These are phyloP conservation scores for Umbelopsis ramanniana DNA, from an alignment of 192 early-diverging fungal species.

Conservation along the genomic window DNA sequence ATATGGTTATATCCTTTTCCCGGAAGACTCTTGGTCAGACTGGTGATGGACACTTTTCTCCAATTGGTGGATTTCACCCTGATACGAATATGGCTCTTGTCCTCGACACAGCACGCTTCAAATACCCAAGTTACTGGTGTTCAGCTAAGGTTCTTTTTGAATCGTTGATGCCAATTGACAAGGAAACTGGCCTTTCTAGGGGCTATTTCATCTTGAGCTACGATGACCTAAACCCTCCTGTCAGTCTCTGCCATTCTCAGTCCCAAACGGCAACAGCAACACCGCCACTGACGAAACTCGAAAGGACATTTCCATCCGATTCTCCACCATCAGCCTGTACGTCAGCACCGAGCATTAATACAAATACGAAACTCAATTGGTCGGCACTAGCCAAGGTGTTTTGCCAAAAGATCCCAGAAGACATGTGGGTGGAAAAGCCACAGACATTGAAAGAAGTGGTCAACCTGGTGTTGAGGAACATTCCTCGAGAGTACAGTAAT, in stretches of 20 bases:
- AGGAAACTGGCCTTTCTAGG: conserved; percentile 76
- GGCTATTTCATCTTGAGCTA: conserved; percentile 85
- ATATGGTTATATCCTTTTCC: conserved; percentile 90
- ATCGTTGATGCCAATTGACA: conserved; percentile 81
- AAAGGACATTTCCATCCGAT: neutral
- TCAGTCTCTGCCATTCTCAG: conserved; percentile 44
- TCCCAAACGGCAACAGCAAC: neutral
- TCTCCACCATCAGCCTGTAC: conserved; percentile 7
- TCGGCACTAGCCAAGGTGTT: conserved; percentile 57
- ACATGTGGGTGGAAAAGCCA: conserved; percentile 56
- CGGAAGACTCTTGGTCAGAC: conserved; percentile 80
- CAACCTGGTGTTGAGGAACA: conserved; percentile 52
- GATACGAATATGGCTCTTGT: conserved; percentile 78
- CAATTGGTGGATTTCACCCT: conserved; percentile 83
- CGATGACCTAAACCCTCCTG: conserved; percentile 31
- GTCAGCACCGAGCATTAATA: neutral
- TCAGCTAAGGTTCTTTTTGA: conserved; percentile 75
- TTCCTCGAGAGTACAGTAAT: conserved; percentile 46
- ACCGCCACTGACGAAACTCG: conserved; percentile 9
- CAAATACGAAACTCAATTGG: conserved; percentile 47
- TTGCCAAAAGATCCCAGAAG: conserved; percentile 56
- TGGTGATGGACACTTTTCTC: conserved; percentile 95
- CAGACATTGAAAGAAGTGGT: conserved; percentile 49
- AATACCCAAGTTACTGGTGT: conserved; percentile 91
- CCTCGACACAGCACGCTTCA: conserved; percentile 88